A percentile compares a stretch with the other conserved stretches of the same genome.
Conservation (phyloP, 768 basidiomycete species). For the Lentinula raphanica region DNA sequence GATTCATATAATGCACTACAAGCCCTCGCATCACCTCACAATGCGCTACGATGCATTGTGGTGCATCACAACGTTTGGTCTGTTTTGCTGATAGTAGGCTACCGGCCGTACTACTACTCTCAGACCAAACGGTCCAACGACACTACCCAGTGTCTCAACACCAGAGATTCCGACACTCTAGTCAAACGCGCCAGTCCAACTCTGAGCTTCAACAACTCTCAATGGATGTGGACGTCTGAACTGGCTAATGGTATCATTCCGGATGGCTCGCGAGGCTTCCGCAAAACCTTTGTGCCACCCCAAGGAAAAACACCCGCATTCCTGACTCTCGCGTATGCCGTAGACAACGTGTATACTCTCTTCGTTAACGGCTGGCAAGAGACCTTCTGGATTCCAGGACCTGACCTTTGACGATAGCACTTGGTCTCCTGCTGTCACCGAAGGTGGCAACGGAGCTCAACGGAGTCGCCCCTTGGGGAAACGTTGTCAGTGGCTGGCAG, state of each 20-base stretch:
- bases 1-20: no score
- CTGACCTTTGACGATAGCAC: constrained; percentile 15
- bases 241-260: constrained; percentile 1
- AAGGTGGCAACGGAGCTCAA: constrained; percentile 18
- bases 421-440: constrained; percentile 15
- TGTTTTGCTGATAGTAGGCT: no score
- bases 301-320: constrained; percentile 18
- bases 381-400: constrained; percentile 21
- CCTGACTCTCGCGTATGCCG: constrained; percentile 20
- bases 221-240: constrained; percentile 27
- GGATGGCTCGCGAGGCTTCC: constrained; percentile 18
- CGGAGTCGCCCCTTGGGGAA: not conserved
- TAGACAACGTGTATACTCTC: constrained; percentile 23
- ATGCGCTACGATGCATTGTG: no score
- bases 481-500: constrained; percentile 16
- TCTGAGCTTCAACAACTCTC: not conserved
- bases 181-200: not conserved
- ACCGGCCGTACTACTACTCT: no score
- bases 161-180: not conserved
- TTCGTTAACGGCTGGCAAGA: constrained; percentile 22
- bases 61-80: no score
- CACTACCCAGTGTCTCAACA: not conserved
- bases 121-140: not conserved
- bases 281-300: constrained; percentile 20
- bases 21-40: no score